Evolutionary conservation across 192 early-diverging fungal species (phyloP).

Genomic region (Kappamyces sp.): DNA sequence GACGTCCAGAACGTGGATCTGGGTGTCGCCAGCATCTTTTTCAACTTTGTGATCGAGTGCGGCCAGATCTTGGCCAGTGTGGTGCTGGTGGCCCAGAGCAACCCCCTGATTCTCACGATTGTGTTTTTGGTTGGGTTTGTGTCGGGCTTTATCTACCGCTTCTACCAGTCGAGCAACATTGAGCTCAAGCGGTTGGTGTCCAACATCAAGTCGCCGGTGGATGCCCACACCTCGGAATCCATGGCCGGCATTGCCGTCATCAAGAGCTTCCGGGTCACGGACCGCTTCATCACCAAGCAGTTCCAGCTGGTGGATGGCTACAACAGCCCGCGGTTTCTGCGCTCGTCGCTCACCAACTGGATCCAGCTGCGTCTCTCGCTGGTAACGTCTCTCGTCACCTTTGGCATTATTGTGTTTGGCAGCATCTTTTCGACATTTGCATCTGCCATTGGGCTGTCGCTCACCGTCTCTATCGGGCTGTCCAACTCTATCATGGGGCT

Average conservation of each 20-base stretch:
- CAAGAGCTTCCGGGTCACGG: slow-evolving; percentile 16
- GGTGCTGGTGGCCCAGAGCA: background rate
- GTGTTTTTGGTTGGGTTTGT: slow-evolving; percentile 16
- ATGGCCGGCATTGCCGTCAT: slow-evolving; percentile 32
- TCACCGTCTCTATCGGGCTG: slow-evolving; percentile 22
- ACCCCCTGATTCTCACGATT: slow-evolving; percentile 1
- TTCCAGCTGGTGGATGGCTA: slow-evolving; percentile 13
- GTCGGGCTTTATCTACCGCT: slow-evolving; percentile 13
- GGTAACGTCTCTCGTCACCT: slow-evolving; percentile 3
- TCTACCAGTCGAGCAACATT: slow-evolving; percentile 27
- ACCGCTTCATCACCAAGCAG: slow-evolving; percentile 11
- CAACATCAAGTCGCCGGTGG: slow-evolving; percentile 26
- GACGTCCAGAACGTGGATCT: slow-evolving; percentile 6
- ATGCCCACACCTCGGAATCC: slow-evolving; percentile 33
- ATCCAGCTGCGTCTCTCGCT: slow-evolving; percentile 15
- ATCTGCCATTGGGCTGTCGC: slow-evolving; percentile 6
- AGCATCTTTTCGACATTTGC: background rate
- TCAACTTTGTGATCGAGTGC: background rate
- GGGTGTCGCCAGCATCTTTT: background rate
- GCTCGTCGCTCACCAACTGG: slow-evolving; percentile 17
- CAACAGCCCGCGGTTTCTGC: slow-evolving; percentile 16
- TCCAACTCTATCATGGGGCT: slow-evolving; percentile 62
- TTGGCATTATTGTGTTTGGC: background rate
- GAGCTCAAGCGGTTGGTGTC: slow-evolving; percentile 30
- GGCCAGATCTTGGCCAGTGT: background rate